Evolutionary conservation across 768 basidiomycete species (phyloP).

Genomic region (Suillus ampliporus): DNA sequence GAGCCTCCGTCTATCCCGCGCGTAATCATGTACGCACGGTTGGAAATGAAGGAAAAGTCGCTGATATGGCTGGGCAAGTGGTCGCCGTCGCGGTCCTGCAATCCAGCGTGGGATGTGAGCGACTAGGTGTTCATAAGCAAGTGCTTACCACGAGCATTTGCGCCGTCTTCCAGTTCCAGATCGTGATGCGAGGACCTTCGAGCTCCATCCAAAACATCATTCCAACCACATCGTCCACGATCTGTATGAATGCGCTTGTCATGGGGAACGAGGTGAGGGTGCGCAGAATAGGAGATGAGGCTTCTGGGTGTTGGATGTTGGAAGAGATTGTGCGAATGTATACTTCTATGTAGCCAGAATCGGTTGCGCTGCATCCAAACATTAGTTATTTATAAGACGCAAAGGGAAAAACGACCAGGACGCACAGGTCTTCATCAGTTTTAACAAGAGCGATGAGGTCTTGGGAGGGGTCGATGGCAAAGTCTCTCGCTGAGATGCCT

Average conservation of each 20-base stretch:
- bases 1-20: constrained; percentile 37
- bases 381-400: neutral
- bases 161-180: constrained; percentile 61
- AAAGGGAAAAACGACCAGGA: neutral
- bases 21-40: constrained; percentile 50
- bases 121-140: neutral
- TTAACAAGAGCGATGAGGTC: constrained; percentile 56
- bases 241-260: constrained; percentile 49
- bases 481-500: constrained; percentile 52
- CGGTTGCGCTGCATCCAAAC: neutral
- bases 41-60: constrained; percentile 55
- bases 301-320: constrained; percentile 48
- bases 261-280: constrained; percentile 28
- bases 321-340: constrained; percentile 52
- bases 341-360: constrained; percentile 36
- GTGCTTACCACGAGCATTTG: constrained; percentile 46
- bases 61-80: constrained; percentile 35
- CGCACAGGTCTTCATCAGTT: constrained; percentile 27
- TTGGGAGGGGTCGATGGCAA: constrained; percentile 71
- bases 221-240: constrained; percentile 59
- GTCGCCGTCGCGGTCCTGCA: constrained; percentile 35
- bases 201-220: constrained; percentile 46
- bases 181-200: constrained; percentile 28
- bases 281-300: constrained; percentile 36
- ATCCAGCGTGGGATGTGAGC: neutral